Evolutionary conservation across 345 rosid genomes (phyloP).

Genomic region (Bruguiera gymnorhiza): DNA sequence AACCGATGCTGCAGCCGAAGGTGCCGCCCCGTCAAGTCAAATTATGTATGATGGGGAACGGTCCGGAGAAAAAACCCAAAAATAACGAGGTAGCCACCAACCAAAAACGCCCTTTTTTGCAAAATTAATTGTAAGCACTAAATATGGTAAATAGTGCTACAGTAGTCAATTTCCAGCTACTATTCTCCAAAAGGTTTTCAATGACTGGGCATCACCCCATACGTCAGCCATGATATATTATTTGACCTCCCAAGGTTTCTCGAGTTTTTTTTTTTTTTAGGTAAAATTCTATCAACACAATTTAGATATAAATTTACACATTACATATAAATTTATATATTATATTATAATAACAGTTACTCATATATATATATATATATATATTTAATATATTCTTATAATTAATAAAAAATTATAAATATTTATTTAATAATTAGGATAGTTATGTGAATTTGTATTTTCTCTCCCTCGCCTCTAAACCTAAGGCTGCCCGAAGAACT

Average conservation of each 20-base stretch:
- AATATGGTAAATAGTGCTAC: not conserved
- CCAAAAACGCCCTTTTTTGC: not conserved
- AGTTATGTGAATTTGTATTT: too few relatives aligned
- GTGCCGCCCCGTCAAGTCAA: constrained; percentile 6
- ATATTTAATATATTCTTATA: too few relatives aligned
- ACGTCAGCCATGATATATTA: constrained; percentile 11
- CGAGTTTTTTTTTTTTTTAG: not conserved
- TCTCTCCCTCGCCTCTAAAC: not conserved
- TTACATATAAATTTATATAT: too few relatives aligned
- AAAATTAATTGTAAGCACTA: not conserved
- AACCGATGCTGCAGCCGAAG: constrained; percentile 11
- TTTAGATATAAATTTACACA: too few relatives aligned
- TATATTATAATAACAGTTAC: too few relatives aligned
- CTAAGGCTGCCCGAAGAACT: not conserved
- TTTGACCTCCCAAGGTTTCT: constrained; percentile 14
- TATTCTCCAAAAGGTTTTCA: not conserved
- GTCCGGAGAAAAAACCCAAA: not conserved
- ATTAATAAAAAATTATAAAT: too few relatives aligned
- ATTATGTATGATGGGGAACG: not conserved
- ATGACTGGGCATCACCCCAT: constrained; percentile 5
- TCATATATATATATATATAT: too few relatives aligned
- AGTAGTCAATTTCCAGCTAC: not conserved
- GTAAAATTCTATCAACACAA: too few relatives aligned
- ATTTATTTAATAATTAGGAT: too few relatives aligned
- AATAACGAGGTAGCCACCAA: constrained; percentile 2